phyloP scores from a whole-genome alignment of 2,329 filamentous ascomycete genomes.

The Colletotrichum liriopes region DNA sequence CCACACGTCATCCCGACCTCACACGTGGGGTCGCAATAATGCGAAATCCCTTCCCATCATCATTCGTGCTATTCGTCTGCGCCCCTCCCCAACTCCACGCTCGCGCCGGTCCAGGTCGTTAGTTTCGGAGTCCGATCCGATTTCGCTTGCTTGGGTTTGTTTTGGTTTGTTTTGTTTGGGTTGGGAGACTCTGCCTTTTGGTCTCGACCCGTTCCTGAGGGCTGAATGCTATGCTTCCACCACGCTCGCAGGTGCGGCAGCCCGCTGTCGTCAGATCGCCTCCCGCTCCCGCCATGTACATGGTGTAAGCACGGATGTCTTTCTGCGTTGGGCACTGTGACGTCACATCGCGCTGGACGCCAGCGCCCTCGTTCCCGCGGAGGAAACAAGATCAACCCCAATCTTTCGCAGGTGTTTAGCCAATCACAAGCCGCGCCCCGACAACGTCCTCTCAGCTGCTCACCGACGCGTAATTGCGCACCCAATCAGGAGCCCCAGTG shows the following conservation, averaged over 20 bases:
- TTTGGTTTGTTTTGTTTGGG: too few relatives aligned
- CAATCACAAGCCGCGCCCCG: slow-evolving; percentile 5
- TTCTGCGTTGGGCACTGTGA: slow-evolving; percentile 18
- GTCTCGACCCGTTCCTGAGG: background rate
- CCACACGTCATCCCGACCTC: slow-evolving; percentile 40
- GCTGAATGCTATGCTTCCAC: slow-evolving; percentile 10
- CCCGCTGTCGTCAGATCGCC: slow-evolving; percentile 22
- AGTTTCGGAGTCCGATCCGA: slow-evolving; percentile 1
- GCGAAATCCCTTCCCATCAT: background rate
- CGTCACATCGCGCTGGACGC: slow-evolving; percentile 12
- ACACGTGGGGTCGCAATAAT: slow-evolving; percentile 36
- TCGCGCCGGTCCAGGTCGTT: background rate
- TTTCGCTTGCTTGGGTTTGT: background rate
- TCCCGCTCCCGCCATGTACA: slow-evolving; percentile 18
- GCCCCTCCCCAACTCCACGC: background rate
- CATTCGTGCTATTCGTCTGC: background rate
- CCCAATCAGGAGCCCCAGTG: slow-evolving; percentile 14
- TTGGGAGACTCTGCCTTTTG: too few relatives aligned
- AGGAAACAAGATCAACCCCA: background rate
- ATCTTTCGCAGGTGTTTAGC: background rate
- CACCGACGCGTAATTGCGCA: slow-evolving; percentile 7
- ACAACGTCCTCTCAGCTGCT: background rate
- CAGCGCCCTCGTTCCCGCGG: slow-evolving; percentile 15
- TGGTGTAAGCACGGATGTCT: slow-evolving; percentile 20
- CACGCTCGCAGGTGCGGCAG: background rate